phyloP scores from a whole-genome alignment of 768 basidiomycete species.

The Termitomyces sp. region DNA sequence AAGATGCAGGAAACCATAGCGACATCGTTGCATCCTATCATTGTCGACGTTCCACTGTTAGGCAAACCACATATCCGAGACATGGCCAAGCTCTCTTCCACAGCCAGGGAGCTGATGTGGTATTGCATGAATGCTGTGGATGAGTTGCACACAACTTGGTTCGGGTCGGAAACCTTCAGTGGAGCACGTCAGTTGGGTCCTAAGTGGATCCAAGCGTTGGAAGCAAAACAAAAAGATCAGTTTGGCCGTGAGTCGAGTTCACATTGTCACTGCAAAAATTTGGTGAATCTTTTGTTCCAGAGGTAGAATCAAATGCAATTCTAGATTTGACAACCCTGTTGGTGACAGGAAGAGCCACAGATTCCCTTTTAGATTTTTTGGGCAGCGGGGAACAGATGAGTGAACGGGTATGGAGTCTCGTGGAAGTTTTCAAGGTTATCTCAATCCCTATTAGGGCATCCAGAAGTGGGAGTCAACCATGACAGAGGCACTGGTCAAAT shows the following conservation, averaged over 20 bases:
- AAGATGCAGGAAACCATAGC: slow-evolving; percentile 17
- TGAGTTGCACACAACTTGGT: slow-evolving; percentile 73
- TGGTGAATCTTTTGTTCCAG: slow-evolving; percentile 30
- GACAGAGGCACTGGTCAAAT: slow-evolving; percentile 62
- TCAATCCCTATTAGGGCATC: slow-evolving; percentile 47
- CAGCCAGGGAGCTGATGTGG: slow-evolving; percentile 67
- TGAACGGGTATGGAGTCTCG: slow-evolving; percentile 55
- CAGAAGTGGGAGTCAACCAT: slow-evolving; percentile 82
- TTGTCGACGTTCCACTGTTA: slow-evolving; percentile 57
- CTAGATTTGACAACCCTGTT: slow-evolving; percentile 71
- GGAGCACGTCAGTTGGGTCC: slow-evolving; percentile 73
- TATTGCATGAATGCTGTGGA: slow-evolving; percentile 67
- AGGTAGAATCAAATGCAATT: slow-evolving; percentile 57
- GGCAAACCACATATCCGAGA: slow-evolving; percentile 55
- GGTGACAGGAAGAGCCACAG: slow-evolving; percentile 68
- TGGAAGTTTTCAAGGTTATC: slow-evolving; percentile 20
- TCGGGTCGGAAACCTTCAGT: slow-evolving; percentile 59
- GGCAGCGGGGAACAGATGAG: slow-evolving; percentile 78
- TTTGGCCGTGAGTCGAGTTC: slow-evolving; percentile 53
- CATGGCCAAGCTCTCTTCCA: slow-evolving; percentile 67
- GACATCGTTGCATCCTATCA: slow-evolving; percentile 39
- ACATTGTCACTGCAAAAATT: slow-evolving; percentile 2
- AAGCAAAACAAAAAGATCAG: slow-evolving; percentile 60
- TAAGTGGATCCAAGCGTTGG: slow-evolving; percentile 66
- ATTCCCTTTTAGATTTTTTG: slow-evolving; percentile 69